Conservation (phyloP, 495 filamentous ascomycete genomes). For the Hypoxylon cercidicola region DNA sequence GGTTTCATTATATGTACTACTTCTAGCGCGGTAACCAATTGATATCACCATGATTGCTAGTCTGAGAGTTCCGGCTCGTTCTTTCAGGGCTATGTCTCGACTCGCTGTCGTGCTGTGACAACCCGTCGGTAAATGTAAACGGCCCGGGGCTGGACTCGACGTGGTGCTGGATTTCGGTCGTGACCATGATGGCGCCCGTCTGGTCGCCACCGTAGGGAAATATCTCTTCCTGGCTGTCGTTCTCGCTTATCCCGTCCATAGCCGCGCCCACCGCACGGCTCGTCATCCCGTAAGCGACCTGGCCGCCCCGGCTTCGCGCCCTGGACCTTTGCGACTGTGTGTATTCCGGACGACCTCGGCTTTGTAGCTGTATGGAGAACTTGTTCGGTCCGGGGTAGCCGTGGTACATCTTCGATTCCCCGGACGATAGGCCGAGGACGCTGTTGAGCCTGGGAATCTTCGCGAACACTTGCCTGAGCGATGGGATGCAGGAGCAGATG, state of each 20-base stretch:
- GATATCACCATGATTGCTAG: constrained; percentile 2
- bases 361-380: constrained; percentile 22
- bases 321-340: constrained; percentile 32
- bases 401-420: constrained; percentile 10
- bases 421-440: constrained; percentile 34
- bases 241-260: constrained; percentile 32
- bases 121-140: not conserved
- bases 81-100: constrained; percentile 6
- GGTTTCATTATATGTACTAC: not conserved
- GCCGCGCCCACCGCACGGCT: constrained; percentile 20
- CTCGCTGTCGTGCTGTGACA: constrained; percentile 12
- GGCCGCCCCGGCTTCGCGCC: constrained; percentile 5
- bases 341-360: constrained; percentile 17
- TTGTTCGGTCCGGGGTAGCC: constrained; percentile 6
- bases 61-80: not conserved
- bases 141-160: constrained; percentile 16
- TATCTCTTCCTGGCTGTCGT: constrained; percentile 50
- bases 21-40: constrained; percentile 24
- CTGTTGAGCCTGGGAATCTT: constrained; percentile 38
- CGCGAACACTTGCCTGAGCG: constrained; percentile 34
- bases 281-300: constrained; percentile 26
- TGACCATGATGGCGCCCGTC: constrained; percentile 30
- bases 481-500: constrained; percentile 46
- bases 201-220: constrained; percentile 32
- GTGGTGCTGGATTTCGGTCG: constrained; percentile 24